phyloP scores from a whole-genome alignment of 805 yeast genomes.

The Metschnikowia henanensis region DNA sequence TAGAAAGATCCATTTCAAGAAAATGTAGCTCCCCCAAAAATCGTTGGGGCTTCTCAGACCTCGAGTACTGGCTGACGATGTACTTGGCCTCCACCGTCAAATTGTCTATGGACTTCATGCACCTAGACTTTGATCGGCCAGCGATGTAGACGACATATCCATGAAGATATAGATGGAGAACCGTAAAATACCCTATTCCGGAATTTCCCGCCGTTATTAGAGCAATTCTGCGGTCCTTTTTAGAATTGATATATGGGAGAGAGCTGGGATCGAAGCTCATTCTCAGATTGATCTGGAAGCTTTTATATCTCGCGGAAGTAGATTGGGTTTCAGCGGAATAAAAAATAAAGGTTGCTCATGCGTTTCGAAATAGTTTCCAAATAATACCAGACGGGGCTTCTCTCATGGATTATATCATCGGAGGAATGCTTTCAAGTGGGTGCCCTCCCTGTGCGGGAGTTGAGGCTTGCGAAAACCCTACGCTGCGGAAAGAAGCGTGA shows the following conservation, averaged over 20 bases:
- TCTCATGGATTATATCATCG: slow-evolving; percentile 1
- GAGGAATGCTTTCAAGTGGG: not conserved
- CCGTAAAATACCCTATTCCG: slow-evolving; percentile 80
- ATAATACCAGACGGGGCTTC: not conserved
- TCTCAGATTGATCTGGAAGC: not conserved
- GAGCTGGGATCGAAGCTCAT: slow-evolving; percentile 17
- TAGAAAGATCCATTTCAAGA: slow-evolving; percentile 55
- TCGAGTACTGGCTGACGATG: slow-evolving; percentile 23
- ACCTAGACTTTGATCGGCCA: slow-evolving; percentile 61
- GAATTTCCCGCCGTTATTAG: slow-evolving; percentile 80
- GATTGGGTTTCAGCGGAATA: too few relatives aligned
- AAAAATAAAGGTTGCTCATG: too few relatives aligned
- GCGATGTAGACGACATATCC: slow-evolving; percentile 77
- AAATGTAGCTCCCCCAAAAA: slow-evolving; percentile 51
- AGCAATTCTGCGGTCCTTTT: slow-evolving; percentile 56
- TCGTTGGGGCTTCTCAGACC: slow-evolving; percentile 22
- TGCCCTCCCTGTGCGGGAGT: slow-evolving; percentile 7
- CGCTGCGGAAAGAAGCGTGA: not conserved
- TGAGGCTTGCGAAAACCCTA: slow-evolving; percentile 7
- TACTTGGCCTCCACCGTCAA: slow-evolving; percentile 52
- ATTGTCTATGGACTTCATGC: slow-evolving; percentile 55
- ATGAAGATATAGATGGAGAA: slow-evolving; percentile 72
- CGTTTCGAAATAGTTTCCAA: too few relatives aligned
- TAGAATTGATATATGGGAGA: slow-evolving; percentile 64
- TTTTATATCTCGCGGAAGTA: too few relatives aligned